Conservation (phyloP, 2,329 filamentous ascomycete genomes). For the Diaporthe velutina region DNA sequence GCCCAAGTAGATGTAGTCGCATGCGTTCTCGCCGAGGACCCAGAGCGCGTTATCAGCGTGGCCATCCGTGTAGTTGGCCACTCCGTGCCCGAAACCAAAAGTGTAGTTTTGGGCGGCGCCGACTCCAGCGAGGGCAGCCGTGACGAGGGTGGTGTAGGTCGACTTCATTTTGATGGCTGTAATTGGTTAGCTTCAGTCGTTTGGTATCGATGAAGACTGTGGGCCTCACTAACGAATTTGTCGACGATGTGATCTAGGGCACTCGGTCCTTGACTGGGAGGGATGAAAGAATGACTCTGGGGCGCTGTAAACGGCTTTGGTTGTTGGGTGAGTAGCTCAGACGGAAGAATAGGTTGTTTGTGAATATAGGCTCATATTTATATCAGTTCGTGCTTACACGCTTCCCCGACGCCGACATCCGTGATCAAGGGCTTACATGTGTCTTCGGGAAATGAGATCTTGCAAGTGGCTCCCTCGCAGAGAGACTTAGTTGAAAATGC, state of each 20-base stretch:
- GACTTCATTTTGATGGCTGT: background rate
- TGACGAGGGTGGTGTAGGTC: background rate
- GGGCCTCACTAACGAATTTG: background rate
- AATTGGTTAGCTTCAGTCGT: background rate
- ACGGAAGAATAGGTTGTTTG: background rate
- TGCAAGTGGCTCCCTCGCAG: background rate
- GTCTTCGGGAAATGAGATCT: background rate
- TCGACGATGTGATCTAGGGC: background rate
- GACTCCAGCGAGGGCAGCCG: background rate
- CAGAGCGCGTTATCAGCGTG: slow-evolving; percentile 11
- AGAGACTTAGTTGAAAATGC: background rate
- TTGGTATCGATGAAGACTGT: background rate
- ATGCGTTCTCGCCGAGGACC: background rate
- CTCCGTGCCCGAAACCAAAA: background rate
- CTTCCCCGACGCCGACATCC: slow-evolving; percentile 1
- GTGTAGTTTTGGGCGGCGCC: background rate
- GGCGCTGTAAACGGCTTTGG: background rate
- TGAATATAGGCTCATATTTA: background rate
- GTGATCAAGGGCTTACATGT: background rate
- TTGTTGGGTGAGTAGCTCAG: background rate
- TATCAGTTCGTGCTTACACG: background rate
- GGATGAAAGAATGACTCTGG: background rate
- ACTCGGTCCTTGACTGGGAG: background rate
- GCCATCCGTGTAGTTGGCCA: background rate
- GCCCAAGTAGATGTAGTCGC: slow-evolving; percentile 18